Evolutionary conservation across 169 alveolate genomes (phyloP), one percentile per base, ranked within the genome.

Genomic region (Eimeria brunetti): DNA sequence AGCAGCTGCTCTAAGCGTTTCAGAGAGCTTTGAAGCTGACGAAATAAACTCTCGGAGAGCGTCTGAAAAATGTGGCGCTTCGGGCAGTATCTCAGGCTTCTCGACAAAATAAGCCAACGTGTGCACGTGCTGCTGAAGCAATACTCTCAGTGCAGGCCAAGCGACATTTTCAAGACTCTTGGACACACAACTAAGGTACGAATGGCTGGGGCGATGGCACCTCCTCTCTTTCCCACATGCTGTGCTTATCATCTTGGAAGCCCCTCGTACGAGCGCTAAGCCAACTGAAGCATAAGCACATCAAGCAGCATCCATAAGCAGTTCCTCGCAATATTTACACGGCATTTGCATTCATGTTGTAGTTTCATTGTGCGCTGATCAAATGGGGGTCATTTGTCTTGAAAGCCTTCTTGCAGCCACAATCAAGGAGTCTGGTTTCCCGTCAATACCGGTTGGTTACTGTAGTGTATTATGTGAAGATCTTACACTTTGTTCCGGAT

Each of bases 81-180:
- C 67, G 5, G 92, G 92, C 81, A 86, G 33, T 22, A 60, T 69
- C 1, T 86, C 92, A 33, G 81, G 81, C 41, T 60, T 44, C 58
- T 64, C 92, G 8, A 71, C 92, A 36, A 86, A 86, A 20, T 86
- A 56, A 20, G 81, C 92, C 12, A 86, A 24, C 2, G 81, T 44
- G 14, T 86, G 33, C 92, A 86, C 81, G 46, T 62, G 92, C 92
- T 86, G 92, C 64, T 86, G 16, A n/a, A 86, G 81, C 81, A 86
- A 20, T 22, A 20, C 33, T 71, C 81, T 36, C 1, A 38, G 81
- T 60, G 92, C 78, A 24, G 51, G 71, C 92, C 92, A 86, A 27
- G 81, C 81, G 53, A 86, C 44, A 86, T 38, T 62, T 41, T 86
- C 92, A 86, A 62, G 62, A 71, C 92, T 86, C 64, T 86, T 41